A percentile compares a stretch with the other conserved stretches of the same genome.
phyloP scores from a whole-genome alignment of 2,329 filamentous ascomycete species.

The Zymoseptoria ardabiliae region DNA sequence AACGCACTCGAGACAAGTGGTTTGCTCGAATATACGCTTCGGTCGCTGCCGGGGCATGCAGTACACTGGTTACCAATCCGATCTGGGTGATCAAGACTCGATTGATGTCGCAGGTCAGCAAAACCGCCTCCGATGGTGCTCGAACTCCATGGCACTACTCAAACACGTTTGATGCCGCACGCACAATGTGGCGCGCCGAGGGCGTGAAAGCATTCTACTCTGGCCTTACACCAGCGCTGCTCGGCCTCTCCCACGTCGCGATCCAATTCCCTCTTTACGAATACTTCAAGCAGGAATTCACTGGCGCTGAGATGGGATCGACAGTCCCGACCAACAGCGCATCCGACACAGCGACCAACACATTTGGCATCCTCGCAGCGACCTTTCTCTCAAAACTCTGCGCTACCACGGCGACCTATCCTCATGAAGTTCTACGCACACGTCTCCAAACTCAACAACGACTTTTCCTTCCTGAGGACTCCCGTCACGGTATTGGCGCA shows the following conservation, averaged over 20 bases:
- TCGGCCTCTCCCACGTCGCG: slow-evolving; percentile 89
- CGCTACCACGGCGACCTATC: slow-evolving; percentile 91
- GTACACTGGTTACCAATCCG: slow-evolving; percentile 89
- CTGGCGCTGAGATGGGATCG: slow-evolving; percentile 79
- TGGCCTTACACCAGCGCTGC: slow-evolving; percentile 80
- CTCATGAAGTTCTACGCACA: slow-evolving; percentile 92
- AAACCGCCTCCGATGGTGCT: slow-evolving; percentile 46
- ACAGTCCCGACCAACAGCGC: slow-evolving; percentile 46
- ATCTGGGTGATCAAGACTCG: slow-evolving; percentile 99
- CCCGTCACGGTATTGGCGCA: slow-evolving; percentile 45
- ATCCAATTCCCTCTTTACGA: slow-evolving; percentile 97
- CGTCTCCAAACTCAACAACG: slow-evolving; percentile 88
- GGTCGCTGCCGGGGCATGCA: slow-evolving; percentile 82
- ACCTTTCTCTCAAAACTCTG: slow-evolving; percentile 92
- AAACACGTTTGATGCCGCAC: slow-evolving; percentile 81
- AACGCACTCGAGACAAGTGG: slow-evolving; percentile 54
- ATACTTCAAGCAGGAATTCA: slow-evolving; percentile 83
- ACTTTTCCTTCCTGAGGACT: slow-evolving; percentile 41
- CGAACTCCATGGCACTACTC: slow-evolving; percentile 83
- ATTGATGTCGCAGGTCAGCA: slow-evolving; percentile 84
- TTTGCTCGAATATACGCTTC: slow-evolving; percentile 82
- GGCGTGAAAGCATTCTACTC: slow-evolving; percentile 90
- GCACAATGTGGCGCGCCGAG: slow-evolving; percentile 91
- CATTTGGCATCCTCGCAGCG: slow-evolving; percentile 75
- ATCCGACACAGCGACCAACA: slow-evolving; percentile 49